These are phyloP conservation scores for Colletotrichum melonis DNA, from an alignment of 2,329 filamentous ascomycete genomes.

Conservation along the genomic window DNA sequence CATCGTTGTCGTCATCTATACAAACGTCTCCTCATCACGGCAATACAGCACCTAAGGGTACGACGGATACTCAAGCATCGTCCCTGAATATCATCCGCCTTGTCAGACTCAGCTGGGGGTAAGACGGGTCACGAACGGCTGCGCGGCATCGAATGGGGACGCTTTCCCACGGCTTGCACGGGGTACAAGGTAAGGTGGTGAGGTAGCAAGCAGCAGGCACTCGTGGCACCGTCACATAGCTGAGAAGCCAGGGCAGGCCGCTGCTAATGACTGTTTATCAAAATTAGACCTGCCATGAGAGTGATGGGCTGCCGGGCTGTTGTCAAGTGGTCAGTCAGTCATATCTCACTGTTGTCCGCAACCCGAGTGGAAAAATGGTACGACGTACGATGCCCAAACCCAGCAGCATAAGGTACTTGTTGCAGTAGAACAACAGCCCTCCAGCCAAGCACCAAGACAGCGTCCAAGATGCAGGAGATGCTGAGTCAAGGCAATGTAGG, in stretches of 20 bases:
- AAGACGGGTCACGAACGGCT: not conserved
- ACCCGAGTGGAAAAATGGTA: not conserved
- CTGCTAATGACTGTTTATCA: too few species aligned
- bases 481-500: slow-evolving; percentile 25
- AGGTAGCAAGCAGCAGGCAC: not conserved
- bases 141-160: not conserved
- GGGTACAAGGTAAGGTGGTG: not conserved
- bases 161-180: not conserved
- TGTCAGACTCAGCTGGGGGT: not conserved
- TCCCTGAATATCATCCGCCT: not conserved
- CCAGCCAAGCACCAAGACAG: not conserved
- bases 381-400: not conserved
- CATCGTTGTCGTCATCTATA: not conserved
- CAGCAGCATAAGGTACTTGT: not conserved
- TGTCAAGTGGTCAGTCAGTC: not conserved
- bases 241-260: not conserved
- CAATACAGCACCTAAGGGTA: not conserved
- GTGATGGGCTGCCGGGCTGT: too few species aligned
- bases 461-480: slow-evolving; percentile 17
- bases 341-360: not conserved
- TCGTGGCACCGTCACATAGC: not conserved
- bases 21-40: not conserved
- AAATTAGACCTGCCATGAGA: too few species aligned
- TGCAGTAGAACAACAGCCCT: not conserved
- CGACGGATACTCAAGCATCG: not conserved